These are phyloP conservation scores for Malus hybrid DNA, from an alignment of 331 rosid genomes.

Conservation along the genomic window DNA sequence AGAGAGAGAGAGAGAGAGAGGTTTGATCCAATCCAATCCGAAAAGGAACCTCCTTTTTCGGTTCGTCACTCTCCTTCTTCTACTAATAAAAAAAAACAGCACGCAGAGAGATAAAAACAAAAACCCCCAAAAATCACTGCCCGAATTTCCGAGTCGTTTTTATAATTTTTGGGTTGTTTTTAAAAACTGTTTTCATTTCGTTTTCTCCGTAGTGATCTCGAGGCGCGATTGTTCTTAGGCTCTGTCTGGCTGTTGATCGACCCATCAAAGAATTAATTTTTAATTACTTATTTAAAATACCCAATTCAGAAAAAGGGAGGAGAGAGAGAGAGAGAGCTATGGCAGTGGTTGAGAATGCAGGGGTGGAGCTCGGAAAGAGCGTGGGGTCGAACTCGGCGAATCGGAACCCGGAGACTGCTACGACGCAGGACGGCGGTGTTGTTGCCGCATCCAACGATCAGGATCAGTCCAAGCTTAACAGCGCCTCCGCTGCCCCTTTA, in stretches of 20 bases:
- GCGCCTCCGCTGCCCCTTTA: background rate
- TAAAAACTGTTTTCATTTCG: background rate
- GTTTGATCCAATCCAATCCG: background rate
- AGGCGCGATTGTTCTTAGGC: slow-evolving; percentile 12
- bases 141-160: background rate
- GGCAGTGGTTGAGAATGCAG: slow-evolving; percentile 39
- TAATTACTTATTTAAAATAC: background rate
- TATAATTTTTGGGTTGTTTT: background rate
- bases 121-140: background rate
- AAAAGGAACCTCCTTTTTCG: background rate
- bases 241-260: slow-evolving; percentile 1
- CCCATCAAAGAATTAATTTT: background rate
- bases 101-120: background rate
- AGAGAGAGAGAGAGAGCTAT: background rate
- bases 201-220: slow-evolving; percentile 24
- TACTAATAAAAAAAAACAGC: background rate
- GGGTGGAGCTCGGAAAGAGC: slow-evolving; percentile 21
- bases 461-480: slow-evolving; percentile 23
- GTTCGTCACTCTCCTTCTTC: background rate
- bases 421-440: slow-evolving; percentile 1
- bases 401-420: slow-evolving; percentile 10
- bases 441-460: slow-evolving; percentile 15
- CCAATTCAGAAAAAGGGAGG: background rate
- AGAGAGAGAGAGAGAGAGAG: background rate
- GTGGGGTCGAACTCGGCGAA: slow-evolving; percentile 22